Evolutionary conservation across 257 asterid species (phyloP), one percentile per base, ranked within the genome.

Genomic region (Nicotiana noctiflora): DNA sequence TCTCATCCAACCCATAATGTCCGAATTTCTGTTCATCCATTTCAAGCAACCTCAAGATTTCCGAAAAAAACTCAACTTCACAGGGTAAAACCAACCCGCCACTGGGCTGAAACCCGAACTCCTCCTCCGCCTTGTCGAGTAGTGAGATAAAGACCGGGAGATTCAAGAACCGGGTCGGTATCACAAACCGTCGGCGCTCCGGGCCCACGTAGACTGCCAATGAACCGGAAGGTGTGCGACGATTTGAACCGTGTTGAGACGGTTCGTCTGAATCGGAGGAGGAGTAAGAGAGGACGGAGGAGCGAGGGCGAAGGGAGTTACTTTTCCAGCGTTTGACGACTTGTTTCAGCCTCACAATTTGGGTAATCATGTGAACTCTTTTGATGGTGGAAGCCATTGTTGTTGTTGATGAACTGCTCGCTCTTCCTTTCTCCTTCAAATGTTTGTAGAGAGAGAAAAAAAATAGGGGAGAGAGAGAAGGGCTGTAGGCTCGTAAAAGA

Each of bases 41-140:
- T 6, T 88, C 90, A 19, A 90, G 92, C 1, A 83, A 29, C 23
- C 77, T 68, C 80, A 92, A n/a, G 37, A 92, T 79, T 34, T 81
- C 87, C 2, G 29, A 15, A 75, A 92, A 90, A 12, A 90, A 83
- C 37, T 6, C 90, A 61, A 88, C 87, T 18, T 90, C 91, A 85
- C 90, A 86, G 3, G 93, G 95, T 40, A 92, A 87, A 25, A 83
- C 84, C 82, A 92, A 85, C 11, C 92, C 93, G 81, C 95, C 95
- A 64, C 68, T 64, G 7, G 82, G 77, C 63, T 80, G 91, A 79
- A 57, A 92, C 37, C 97, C 97, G 83, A 89, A 92, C 85, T 92
- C 95, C 86, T 92, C 97, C 76, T 87, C 95, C 23, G 95, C 94
- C 60, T 88, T 74, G 40, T 86, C 67, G 14, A 92, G 89, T 19